Conservation (phyloP, 805 yeast genomes). For the Cyberlindnera saturnus region DNA sequence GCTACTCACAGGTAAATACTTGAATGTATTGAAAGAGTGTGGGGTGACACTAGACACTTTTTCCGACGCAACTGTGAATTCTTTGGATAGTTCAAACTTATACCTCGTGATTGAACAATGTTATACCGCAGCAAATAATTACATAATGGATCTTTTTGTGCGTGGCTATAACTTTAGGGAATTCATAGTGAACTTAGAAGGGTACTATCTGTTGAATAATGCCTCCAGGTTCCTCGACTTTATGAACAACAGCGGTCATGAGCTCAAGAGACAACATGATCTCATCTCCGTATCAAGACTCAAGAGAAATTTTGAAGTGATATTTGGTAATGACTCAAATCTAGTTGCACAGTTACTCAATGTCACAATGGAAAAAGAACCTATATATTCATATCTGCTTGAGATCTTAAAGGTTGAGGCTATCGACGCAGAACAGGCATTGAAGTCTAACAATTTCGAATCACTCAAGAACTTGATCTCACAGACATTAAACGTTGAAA, state of each 20-base stretch:
- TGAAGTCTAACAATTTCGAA: conserved; percentile 38
- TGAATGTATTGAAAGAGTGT: conserved; percentile 65
- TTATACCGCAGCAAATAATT: conserved; percentile 59
- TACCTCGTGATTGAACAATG: conserved; percentile 52
- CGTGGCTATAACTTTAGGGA: conserved; percentile 50
- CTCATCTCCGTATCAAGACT: conserved; percentile 28
- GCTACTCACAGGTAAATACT: conserved; percentile 76
- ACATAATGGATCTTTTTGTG: conserved; percentile 50
- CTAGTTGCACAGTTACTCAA: conserved; percentile 25
- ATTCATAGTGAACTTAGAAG: conserved; percentile 46
- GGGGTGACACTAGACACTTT: conserved; percentile 33
- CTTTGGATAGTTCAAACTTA: conserved; percentile 37
- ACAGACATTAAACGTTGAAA: conserved; percentile 29
- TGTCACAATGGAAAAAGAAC: conserved; percentile 36
- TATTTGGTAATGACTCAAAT: conserved; percentile 14
- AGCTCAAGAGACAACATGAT: conserved; percentile 38
- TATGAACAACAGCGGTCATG: conserved; percentile 43
- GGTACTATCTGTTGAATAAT: conserved; percentile 50
- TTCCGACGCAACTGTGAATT: conserved; percentile 23
- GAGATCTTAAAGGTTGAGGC: conserved; percentile 50
- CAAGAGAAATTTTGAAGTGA: conserved; percentile 24
- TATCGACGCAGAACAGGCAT: conserved; percentile 46
- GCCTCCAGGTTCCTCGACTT: conserved; percentile 48
- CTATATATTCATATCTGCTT: conserved; percentile 34
- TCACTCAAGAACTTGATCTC: conserved; percentile 39